A percentile compares a stretch with the other conserved stretches of the same genome.
These are phyloP conservation scores for Kurtzmaniella fragi DNA, from an alignment of 805 yeast species.

Conservation along the genomic window DNA sequence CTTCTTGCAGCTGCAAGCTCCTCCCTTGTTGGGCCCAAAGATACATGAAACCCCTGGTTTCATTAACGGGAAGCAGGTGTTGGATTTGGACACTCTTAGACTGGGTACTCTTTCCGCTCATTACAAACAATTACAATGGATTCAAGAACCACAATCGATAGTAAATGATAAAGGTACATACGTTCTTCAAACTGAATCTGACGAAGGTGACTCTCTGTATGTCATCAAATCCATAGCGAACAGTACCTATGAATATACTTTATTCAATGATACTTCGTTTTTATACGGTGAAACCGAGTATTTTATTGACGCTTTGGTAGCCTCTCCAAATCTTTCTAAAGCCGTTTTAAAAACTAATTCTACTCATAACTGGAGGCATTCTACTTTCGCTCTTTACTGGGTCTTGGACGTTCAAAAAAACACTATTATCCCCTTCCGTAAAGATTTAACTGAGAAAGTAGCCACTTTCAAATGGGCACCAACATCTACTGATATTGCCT, in stretches of 20 bases:
- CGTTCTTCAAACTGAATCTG: conserved; percentile 32
- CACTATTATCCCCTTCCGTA: conserved; percentile 21
- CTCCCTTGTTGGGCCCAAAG: neutral
- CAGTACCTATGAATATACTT: conserved; percentile 34
- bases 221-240: conserved; percentile 50
- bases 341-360: conserved; percentile 60
- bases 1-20: neutral
- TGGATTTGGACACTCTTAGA: conserved; percentile 34
- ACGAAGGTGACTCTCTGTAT: conserved; percentile 43
- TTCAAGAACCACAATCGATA: conserved; percentile 45
- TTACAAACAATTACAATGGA: conserved; percentile 64
- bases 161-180: conserved; percentile 63
- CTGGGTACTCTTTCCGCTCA: conserved; percentile 54
- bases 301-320: conserved; percentile 48
- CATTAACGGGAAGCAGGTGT: conserved; percentile 17
- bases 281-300: conserved; percentile 32
- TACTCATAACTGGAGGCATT: conserved; percentile 68
- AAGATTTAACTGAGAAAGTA: conserved; percentile 14
- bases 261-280: conserved; percentile 50
- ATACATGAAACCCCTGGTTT: neutral
- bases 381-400: conserved; percentile 60
- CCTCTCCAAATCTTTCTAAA: conserved; percentile 60
- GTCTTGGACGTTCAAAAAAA: conserved; percentile 42
- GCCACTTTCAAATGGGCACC: conserved; percentile 66
- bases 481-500: conserved; percentile 48